These are phyloP conservation scores for Ceratobasidium sp. DNA, from an alignment of 1,284 basidiomycete species.

Conservation along the genomic window DNA sequence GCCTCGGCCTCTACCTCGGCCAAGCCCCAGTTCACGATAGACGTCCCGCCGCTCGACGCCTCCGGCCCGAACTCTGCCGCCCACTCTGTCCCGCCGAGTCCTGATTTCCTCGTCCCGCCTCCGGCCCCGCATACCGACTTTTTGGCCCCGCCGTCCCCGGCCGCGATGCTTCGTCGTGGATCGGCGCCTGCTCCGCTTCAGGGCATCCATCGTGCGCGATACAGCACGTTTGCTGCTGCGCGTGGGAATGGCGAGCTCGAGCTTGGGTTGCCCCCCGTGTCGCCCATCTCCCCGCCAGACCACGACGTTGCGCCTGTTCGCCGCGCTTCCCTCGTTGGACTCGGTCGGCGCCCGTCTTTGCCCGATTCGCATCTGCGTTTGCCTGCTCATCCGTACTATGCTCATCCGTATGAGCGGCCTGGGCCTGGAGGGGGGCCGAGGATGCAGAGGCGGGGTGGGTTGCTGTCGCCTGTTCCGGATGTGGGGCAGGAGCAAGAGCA, in stretches of 20 bases:
- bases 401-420: constrained; percentile 4
- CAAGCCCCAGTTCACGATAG: constrained; percentile 36
- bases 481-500: constrained; percentile 31
- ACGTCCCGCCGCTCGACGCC: not conserved
- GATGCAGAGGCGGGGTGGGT: constrained; percentile 25
- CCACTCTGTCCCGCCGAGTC: constrained; percentile 27
- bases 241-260: not conserved
- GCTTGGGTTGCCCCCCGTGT: constrained; percentile 7
- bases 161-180: constrained; percentile 29
- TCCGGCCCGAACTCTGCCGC: constrained; percentile 41
- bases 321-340: constrained; percentile 15
- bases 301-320: constrained; percentile 24
- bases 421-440: not conserved
- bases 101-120: constrained; percentile 7
- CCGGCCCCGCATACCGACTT: not conserved
- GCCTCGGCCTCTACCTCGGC: constrained; percentile 11
- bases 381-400: constrained; percentile 26
- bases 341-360: constrained; percentile 30
- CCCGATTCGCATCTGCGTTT: constrained; percentile 35
- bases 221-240: constrained; percentile 10
- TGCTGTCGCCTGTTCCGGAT: constrained; percentile 34
- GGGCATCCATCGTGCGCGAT: constrained; percentile 39
- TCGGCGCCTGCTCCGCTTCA: constrained; percentile 32
- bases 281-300: constrained; percentile 37
- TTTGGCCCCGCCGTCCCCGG: constrained; percentile 16